Base-by-base conservation (phyloP, 106 monocot genomes). In the Dendrobium nobile region DNA sequence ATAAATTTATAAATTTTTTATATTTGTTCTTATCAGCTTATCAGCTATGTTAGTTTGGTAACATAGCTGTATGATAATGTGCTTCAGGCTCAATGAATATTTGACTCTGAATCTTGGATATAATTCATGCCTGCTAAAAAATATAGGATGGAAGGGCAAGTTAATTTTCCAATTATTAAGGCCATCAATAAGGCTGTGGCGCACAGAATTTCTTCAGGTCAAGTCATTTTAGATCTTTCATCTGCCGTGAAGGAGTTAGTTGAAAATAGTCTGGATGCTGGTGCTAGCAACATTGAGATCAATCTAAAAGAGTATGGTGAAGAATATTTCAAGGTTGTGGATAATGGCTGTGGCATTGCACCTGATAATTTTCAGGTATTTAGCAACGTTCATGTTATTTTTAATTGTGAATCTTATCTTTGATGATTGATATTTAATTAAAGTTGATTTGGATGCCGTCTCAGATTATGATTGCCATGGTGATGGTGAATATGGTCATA, bases 211-310 rank as follows among this genome's bases (percentile, higher is more conserved):
- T 95, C 93, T 79, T 99, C 95, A n/a, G 99, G 99, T 10, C 99
- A 99, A 87, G 99, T 93, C 68, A 99, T 99, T 68, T 89, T 95
- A 76, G 95, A 95, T 81, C 93, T 99, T 75, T 83, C 91, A 28
- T 95, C 99, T 78, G 95, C 99, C 47, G 92, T 99, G 42, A 99
- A 99, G 79, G 99, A 99, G 83, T 79, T 99, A 74, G 91, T 99
- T 19, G 99, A 99, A 82, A 99, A 99, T 80, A 95, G 99, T 79
- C 80, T 99, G 58, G 99, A 99, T 85, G 99, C 99, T 54, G 91
- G 93, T 70, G 91, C 99, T 5, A 95, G 82, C 79, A 84, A 73
- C 79, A 85, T 99, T 74, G 99, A 99, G 85, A 86, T 99, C 56
- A 90, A 41, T 80, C 81, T 99, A 40, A 95, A 93, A 72, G 93